A percentile compares a stretch with the other conserved stretches of the same genome.
phyloP scores from a whole-genome alignment of 805 yeast genomes.

The Teunomyces kruisii region DNA sequence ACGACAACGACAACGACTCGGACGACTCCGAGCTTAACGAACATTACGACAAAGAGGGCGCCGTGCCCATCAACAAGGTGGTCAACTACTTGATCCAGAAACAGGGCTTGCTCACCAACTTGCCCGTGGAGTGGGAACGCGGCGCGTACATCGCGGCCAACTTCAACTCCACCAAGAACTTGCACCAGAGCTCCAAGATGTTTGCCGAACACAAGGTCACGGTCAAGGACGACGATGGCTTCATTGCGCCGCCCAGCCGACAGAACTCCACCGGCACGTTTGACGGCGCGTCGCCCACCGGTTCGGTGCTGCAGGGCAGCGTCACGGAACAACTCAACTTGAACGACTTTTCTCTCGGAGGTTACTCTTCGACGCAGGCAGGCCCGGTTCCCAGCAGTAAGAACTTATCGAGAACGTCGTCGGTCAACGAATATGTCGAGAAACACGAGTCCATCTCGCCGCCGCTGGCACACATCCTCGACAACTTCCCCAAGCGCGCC shows the following conservation, averaged over 20 bases:
- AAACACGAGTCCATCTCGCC: constrained; percentile 21
- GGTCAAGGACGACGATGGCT: constrained; percentile 7
- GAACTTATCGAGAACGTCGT: constrained; percentile 4
- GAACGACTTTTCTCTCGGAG: constrained; percentile 16
- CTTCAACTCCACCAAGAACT: constrained; percentile 22
- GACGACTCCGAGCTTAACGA: constrained; percentile 5
- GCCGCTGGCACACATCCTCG: constrained; percentile 1
- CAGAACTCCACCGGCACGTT: background rate
- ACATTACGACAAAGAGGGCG: constrained; percentile 10
- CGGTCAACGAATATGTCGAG: constrained; percentile 22
- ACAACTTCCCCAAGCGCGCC: constrained; percentile 13
- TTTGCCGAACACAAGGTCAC: constrained; percentile 34
- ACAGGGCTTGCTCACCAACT: constrained; percentile 36
- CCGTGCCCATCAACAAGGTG: constrained; percentile 48
- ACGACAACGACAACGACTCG: constrained; percentile 9
- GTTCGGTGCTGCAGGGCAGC: constrained; percentile 8
- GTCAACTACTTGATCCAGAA: constrained; percentile 43
- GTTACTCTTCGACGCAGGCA: constrained; percentile 11
- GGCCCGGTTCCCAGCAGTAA: constrained; percentile 13
- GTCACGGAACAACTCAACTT: constrained; percentile 13
- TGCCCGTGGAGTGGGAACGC: constrained; percentile 46
- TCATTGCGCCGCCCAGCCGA: background rate
- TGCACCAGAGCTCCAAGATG: constrained; percentile 24
- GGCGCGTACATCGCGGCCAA: constrained; percentile 45
- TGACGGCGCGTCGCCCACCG: background rate